Base-by-base conservation (phyloP, 768 basidiomycete species). In the Hortiboletus campestris region DNA sequence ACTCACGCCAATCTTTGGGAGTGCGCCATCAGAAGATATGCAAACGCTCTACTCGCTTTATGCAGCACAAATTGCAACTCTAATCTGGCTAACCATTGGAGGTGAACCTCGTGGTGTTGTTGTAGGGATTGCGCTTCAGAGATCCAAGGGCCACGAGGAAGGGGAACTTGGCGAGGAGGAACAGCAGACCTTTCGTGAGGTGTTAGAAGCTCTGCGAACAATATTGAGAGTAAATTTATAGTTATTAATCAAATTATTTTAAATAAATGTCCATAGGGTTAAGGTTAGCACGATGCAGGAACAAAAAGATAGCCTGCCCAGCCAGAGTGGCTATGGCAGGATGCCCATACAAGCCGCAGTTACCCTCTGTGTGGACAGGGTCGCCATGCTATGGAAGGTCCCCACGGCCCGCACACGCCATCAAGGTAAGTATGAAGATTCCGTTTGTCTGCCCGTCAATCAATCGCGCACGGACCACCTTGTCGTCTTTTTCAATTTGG, bases 1-100 rank as follows among this genome's bases (percentile, higher is more conserved):
- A 53, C 77, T 96, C 39, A 88, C 84, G 0, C 84, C 89, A 0
- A 72, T 98, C 47, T 79, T 98, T 28, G 95, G 95, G 35, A 77
- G 80, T 55, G 82, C 88, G 3, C 80, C 86, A 2, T 84, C 88
- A 0, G 81, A 84, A 11, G 83, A 89, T 51, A 66, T 84, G 56
- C 84, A 85, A 47, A 84, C 84, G 0, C 72, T 96, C 22, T 82
- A 95, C 65, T 84, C 85, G 35, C 76, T 96, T 0, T 96, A 95
- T 70, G 85, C 85, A 0, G 77, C 85, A n/a, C 94, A 97, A 63
- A 85, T 93, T 43, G 90, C 93, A 1, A 92, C 92, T 0, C 77
- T 95, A 29, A 69, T 94, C 7, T 97, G 94, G 89, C 75, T 78
- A 1, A 64, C 80, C 51, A 54, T 79, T 39, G 78, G 78, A 17